Percentiles rank a stretch among this genome's conserved stretches.
Conservation (phyloP, 2,329 filamentous ascomycete species). For the Chaetomium globosum region DNA sequence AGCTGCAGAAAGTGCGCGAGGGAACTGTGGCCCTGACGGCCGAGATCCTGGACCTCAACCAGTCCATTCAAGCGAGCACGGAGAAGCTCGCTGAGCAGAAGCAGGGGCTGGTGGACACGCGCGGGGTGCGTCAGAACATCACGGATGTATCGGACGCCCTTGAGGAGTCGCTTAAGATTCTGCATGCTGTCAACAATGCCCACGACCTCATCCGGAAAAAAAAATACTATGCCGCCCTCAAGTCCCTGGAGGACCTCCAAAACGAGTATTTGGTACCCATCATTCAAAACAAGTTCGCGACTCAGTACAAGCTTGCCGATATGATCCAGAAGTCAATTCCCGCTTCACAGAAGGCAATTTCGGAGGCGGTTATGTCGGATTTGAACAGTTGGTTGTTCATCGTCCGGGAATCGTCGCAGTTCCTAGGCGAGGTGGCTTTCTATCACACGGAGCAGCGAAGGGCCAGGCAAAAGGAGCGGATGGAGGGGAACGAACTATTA, state of each 20-base stretch:
- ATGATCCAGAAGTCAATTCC: slow-evolving; percentile 96
- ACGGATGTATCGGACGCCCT: slow-evolving; percentile 87
- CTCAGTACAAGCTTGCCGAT: slow-evolving; percentile 91
- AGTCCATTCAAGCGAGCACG: slow-evolving; percentile 92
- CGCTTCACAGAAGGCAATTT: slow-evolving; percentile 86
- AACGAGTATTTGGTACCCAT: slow-evolving; percentile 83
- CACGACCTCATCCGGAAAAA: slow-evolving; percentile 90
- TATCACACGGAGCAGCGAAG: slow-evolving; percentile 91
- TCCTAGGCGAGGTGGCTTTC: slow-evolving; percentile 92
- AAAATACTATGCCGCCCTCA: slow-evolving; percentile 92
- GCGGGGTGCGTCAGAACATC: slow-evolving; percentile 91
- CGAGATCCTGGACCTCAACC: slow-evolving; percentile 89
- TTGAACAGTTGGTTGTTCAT: slow-evolving; percentile 95
- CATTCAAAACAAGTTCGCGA: slow-evolving; percentile 80
- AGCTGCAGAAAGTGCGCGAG: slow-evolving; percentile 87
- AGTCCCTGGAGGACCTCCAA: slow-evolving; percentile 91
- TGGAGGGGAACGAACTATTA: slow-evolving; percentile 74
- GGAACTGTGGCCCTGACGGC: slow-evolving; percentile 85
- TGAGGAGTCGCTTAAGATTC: slow-evolving; percentile 86
- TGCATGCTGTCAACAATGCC: slow-evolving; percentile 90
- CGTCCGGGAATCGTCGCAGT: slow-evolving; percentile 94
- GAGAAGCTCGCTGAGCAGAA: slow-evolving; percentile 94
- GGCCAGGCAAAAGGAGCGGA: slow-evolving; percentile 78
- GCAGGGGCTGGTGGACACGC: slow-evolving; percentile 87
- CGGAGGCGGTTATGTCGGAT: slow-evolving; percentile 95